phyloP scores from a whole-genome alignment of 2,329 filamentous ascomycete species.

The Curvularia lunata region DNA sequence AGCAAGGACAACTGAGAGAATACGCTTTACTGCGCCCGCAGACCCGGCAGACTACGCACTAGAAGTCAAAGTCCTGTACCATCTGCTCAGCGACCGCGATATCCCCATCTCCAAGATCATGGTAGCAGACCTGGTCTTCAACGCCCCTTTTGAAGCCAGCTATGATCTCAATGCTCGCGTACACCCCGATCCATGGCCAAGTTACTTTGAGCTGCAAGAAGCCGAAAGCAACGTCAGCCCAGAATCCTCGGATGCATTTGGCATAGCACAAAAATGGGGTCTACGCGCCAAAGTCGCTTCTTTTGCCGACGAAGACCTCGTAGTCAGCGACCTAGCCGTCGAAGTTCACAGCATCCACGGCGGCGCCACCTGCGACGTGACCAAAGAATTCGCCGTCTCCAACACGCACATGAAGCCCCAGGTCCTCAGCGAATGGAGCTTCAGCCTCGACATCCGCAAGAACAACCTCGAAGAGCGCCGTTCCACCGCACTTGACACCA shows the following conservation, averaged over 20 bases:
- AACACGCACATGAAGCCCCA: slow-evolving; percentile 64
- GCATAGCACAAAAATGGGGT: slow-evolving; percentile 81
- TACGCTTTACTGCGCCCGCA: slow-evolving; percentile 51
- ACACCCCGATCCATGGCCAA: slow-evolving; percentile 82
- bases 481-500: slow-evolving; percentile 74
- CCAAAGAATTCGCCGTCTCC: slow-evolving; percentile 35
- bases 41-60: slow-evolving; percentile 68
- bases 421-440: slow-evolving; percentile 73
- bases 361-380: slow-evolving; percentile 63
- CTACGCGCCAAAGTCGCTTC: slow-evolving; percentile 75
- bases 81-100: slow-evolving; percentile 76
- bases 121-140: slow-evolving; percentile 72
- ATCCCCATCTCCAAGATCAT: slow-evolving; percentile 80
- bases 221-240: slow-evolving; percentile 40
- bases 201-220: slow-evolving; percentile 74
- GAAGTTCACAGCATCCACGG: slow-evolving; percentile 66
- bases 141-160: slow-evolving; percentile 87
- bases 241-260: slow-evolving; percentile 55
- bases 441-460: slow-evolving; percentile 78
- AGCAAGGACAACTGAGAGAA: slow-evolving; percentile 41
- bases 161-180: slow-evolving; percentile 85
- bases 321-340: slow-evolving; percentile 70
- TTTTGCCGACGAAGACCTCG: slow-evolving; percentile 70
- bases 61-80: slow-evolving; percentile 76
- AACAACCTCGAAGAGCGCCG: slow-evolving; percentile 80